Evolutionary conservation across 495 filamentous ascomycete species (phyloP), one percentile per base, ranked within the genome.

Genomic region (Trichocladium uniseriatum): DNA sequence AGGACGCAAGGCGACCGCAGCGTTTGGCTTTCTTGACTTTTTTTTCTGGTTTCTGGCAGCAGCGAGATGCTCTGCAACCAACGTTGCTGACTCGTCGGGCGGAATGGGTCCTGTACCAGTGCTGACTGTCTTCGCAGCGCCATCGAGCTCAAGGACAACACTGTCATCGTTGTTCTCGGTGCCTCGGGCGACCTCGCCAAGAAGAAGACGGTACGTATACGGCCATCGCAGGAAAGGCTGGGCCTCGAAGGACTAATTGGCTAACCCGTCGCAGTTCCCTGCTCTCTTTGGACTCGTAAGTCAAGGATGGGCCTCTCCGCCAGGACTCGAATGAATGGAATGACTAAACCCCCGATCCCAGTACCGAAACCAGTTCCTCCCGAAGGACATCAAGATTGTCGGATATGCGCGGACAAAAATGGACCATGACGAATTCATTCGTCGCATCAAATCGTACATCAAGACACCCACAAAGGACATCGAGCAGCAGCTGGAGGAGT

Each of bases 351-450:
- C 22, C 20, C 19, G 43, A 53, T n/a, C n/a, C 48, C 65, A 96
- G 91, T 91, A 89, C 71, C 87, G 92, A 60, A 97, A 98, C 74
- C 88, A 94, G 66, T 98, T 97, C 76, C 85, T 97, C 16, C 92
- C 92, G 54, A 95, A 94, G 73, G 88, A 92, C 67, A 90, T 95
- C 70, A 86, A 83, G 66, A 95, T 99, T 65, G 81, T 99, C 61
- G 94, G 94, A 75, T 99, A 99, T 86, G 94, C 94, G 54, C 82
- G 94, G 63, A 99, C 94, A 55, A 95, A 94, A 75, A 99, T 99
- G 94, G 90, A 97, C 73, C 87, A 87, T 62, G 84, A 87, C 54
- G 94, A 97, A 68, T 97, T 86, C 71, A 75, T 95, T 58, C 85
- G 81, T 69, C 81, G 94, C 48, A 88, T 97, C 71, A 89, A 86